A percentile compares a stretch with the other conserved stretches of the same genome.
phyloP scores from a whole-genome alignment of 768 basidiomycete genomes.

The Panaeolus cyanescens region DNA sequence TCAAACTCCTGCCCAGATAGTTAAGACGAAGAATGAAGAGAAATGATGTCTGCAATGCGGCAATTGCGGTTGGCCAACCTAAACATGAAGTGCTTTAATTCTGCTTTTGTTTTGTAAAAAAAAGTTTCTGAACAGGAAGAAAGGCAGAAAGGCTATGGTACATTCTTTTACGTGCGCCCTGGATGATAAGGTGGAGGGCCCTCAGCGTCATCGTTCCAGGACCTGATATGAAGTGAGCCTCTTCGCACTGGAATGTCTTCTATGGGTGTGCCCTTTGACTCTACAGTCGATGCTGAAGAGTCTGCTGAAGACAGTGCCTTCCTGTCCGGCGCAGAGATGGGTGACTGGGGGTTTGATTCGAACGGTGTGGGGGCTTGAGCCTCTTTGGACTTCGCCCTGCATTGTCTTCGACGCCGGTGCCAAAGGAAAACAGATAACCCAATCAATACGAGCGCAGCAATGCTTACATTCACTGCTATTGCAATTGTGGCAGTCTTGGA shows the following conservation, averaged over 20 bases:
- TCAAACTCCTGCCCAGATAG: no score
- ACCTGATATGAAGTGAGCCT: neutral
- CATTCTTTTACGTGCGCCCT: no score
- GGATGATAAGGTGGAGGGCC: neutral
- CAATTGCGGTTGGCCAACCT: no score
- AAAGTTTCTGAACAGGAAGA: neutral
- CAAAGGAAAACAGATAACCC: neutral
- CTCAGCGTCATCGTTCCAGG: neutral
- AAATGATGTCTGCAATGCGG: no score
- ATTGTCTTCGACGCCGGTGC: neutral
- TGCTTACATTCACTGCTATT: neutral
- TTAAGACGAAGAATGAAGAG: no score
- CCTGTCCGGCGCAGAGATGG: neutral
- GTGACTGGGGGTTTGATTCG: neutral
- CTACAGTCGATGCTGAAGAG: neutral
- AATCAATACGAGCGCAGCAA: neutral
- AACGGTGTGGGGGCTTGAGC: neutral
- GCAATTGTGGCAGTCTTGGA: neutral
- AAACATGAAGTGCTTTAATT: no score
- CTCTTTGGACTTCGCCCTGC: neutral
- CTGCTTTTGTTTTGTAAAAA: slow-evolving; percentile 1
- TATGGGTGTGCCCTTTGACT: neutral
- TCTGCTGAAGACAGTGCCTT: no score
- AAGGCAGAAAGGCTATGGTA: slow-evolving; percentile 5
- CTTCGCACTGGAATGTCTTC: neutral